These are phyloP conservation scores for Boletus patriciae DNA, from an alignment of 768 basidiomycete species.

Conservation along the genomic window DNA sequence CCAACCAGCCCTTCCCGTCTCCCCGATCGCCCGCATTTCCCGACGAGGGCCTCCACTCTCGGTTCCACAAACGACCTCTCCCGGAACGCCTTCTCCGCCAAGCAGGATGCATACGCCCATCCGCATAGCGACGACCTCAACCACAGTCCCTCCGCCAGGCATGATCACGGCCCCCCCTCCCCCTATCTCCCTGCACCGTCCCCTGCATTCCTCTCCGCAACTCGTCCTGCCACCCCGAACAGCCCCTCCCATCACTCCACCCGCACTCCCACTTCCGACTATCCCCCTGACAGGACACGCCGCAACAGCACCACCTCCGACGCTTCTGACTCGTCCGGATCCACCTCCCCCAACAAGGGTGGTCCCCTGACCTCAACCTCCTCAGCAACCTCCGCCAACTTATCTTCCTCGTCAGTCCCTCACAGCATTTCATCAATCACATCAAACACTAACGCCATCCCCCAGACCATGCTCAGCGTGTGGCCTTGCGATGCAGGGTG, in stretches of 20 bases:
- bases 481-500: conserved; percentile 84
- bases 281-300: conserved; percentile 49
- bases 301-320: conserved; percentile 49
- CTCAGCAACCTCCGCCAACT: conserved; percentile 50
- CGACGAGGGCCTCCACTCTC: conserved; percentile 66
- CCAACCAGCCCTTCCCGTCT: conserved; percentile 38
- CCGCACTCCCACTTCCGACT: conserved; percentile 54
- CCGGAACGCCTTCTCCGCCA: conserved; percentile 43
- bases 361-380: conserved; percentile 54
- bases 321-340: conserved; percentile 52
- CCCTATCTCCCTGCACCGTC: conserved; percentile 43
- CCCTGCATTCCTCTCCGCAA: conserved; percentile 50
- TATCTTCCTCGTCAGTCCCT: conserved; percentile 58
- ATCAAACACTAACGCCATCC: background rate
- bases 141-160: conserved; percentile 38
- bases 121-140: conserved; percentile 70
- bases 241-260: conserved; percentile 43
- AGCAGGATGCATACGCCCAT: conserved; percentile 42
- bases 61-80: conserved; percentile 53
- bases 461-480: conserved; percentile 72
- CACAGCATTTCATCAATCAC: conserved; percentile 10
- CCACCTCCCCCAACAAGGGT: conserved; percentile 39
- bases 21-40: conserved; percentile 54
- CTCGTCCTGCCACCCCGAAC: conserved; percentile 61
- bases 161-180: conserved; percentile 12